Conservation (phyloP, 352 stramenopile species). For the Globisporangium polare region DNA sequence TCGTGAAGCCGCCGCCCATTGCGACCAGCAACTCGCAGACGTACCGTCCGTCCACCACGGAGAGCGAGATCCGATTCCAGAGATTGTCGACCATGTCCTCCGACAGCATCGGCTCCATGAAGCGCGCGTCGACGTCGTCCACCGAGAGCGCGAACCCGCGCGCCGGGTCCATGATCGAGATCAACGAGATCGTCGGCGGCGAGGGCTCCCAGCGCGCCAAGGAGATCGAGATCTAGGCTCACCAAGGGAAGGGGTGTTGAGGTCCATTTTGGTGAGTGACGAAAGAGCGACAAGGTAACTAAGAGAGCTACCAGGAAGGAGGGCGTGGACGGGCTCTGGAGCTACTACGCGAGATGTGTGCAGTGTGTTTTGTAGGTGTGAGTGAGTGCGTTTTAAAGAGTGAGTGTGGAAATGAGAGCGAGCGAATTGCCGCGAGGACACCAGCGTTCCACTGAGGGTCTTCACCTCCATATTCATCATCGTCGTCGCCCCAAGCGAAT, state of each 20-base stretch:
- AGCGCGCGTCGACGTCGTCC: conserved; percentile 20
- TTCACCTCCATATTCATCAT: no score
- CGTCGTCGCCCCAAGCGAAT: no score
- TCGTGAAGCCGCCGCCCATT: conserved; percentile 5
- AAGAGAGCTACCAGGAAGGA: no score
- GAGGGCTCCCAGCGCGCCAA: conserved; percentile 14
- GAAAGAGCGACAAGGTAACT: no score
- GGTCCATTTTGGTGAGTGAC: background rate
- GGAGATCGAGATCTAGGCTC: conserved; percentile 20
- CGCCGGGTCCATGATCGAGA: conserved; percentile 21
- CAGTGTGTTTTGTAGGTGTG: no score
- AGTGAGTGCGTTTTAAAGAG: no score
- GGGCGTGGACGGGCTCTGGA: no score
- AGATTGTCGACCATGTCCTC: conserved; percentile 15
- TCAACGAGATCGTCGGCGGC: conserved; percentile 14
- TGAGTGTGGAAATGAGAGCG: no score
- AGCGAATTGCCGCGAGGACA: no score
- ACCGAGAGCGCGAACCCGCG: conserved; percentile 13
- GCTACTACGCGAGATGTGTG: no score
- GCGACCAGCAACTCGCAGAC: background rate
- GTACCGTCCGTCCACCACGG: conserved; percentile 15
- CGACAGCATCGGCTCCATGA: conserved; percentile 16
- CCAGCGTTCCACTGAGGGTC: no score
- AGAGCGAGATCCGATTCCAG: conserved; percentile 17
- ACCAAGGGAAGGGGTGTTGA: background rate